These are phyloP conservation scores for Sanghuangporus weigelae DNA, from an alignment of 1,284 basidiomycete genomes.

Conservation along the genomic window DNA sequence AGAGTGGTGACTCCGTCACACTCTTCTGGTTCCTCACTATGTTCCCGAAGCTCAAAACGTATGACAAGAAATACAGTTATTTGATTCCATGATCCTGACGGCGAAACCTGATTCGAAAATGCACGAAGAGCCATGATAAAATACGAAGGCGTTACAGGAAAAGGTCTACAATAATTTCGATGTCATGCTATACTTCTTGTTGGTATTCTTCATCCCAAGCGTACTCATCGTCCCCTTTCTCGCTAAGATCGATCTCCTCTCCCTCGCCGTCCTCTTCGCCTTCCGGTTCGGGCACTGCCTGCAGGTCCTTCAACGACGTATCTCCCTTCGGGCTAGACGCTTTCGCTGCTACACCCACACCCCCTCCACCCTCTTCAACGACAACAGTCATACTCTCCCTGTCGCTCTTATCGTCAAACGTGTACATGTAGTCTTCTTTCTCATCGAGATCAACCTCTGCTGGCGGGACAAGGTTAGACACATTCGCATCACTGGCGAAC, in stretches of 20 bases:
- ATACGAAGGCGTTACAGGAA: not conserved
- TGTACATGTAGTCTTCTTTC: slow-evolving; percentile 34
- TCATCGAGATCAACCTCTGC: slow-evolving; percentile 25
- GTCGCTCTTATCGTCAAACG: slow-evolving; percentile 51
- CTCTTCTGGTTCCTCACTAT: too few species aligned
- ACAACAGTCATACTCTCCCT: slow-evolving; percentile 39
- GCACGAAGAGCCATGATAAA: not conserved
- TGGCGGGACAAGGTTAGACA: not conserved
- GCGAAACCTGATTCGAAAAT: not conserved
- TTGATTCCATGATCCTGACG: too few species aligned
- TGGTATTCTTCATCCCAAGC: slow-evolving; percentile 39
- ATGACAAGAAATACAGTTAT: too few species aligned
- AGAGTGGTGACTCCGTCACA: too few species aligned
- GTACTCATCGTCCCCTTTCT: slow-evolving; percentile 34
- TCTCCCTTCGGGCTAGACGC: slow-evolving; percentile 15
- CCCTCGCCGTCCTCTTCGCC: slow-evolving; percentile 24
- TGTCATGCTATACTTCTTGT: slow-evolving; percentile 34
- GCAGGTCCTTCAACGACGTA: not conserved
- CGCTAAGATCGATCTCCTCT: slow-evolving; percentile 27
- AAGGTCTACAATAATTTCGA: not conserved
- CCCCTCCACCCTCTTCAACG: slow-evolving; percentile 41
- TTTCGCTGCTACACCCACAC: slow-evolving; percentile 20
- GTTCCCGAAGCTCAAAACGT: too few species aligned
- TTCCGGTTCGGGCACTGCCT: slow-evolving; percentile 14
- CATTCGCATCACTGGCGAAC: slow-evolving; percentile 47